Evolutionary conservation across 2,329 filamentous ascomycete species (phyloP).

Genomic region (Ceratocystis ficicola): DNA sequence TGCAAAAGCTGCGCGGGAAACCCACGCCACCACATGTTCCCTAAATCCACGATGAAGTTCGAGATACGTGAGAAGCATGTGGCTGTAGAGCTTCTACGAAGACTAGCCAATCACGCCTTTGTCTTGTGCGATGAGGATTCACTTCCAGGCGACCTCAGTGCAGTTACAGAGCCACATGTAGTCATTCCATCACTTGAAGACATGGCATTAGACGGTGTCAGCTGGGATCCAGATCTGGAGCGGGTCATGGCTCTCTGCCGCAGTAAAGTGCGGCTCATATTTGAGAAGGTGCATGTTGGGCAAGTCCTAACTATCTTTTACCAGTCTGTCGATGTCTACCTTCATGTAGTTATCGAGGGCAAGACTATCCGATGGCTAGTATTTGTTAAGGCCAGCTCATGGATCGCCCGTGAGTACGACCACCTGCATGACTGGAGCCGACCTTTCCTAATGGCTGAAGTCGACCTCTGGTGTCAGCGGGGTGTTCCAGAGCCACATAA

Average conservation of each 20-base stretch:
- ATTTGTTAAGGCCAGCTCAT: slow-evolving; percentile 15
- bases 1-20: slow-evolving; percentile 33
- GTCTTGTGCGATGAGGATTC: neutral
- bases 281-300: slow-evolving; percentile 6
- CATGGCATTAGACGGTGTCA: neutral
- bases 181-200: slow-evolving; percentile 5
- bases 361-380: slow-evolving; percentile 22
- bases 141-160: neutral
- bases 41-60: neutral
- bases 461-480: neutral
- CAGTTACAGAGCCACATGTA: slow-evolving; percentile 3
- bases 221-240: neutral
- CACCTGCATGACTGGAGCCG: slow-evolving; percentile 7
- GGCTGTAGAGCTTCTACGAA: slow-evolving; percentile 14
- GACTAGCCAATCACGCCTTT: slow-evolving; percentile 12
- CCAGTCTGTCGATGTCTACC: slow-evolving; percentile 7
- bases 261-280: slow-evolving; percentile 1
- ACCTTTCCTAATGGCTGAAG: slow-evolving; percentile 13
- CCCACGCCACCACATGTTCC: slow-evolving; percentile 29
- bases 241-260: slow-evolving; percentile 17
- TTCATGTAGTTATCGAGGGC: slow-evolving; percentile 20
- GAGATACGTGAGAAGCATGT: neutral
- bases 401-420: slow-evolving; percentile 1
- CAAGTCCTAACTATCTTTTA: slow-evolving; percentile 14
- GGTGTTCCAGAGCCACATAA: slow-evolving; percentile 3